Percentiles rank a stretch among this genome's conserved stretches.
Evolutionary conservation across 2,329 filamentous ascomycete genomes (phyloP).

Genomic region (Aspergillus sp.): DNA sequence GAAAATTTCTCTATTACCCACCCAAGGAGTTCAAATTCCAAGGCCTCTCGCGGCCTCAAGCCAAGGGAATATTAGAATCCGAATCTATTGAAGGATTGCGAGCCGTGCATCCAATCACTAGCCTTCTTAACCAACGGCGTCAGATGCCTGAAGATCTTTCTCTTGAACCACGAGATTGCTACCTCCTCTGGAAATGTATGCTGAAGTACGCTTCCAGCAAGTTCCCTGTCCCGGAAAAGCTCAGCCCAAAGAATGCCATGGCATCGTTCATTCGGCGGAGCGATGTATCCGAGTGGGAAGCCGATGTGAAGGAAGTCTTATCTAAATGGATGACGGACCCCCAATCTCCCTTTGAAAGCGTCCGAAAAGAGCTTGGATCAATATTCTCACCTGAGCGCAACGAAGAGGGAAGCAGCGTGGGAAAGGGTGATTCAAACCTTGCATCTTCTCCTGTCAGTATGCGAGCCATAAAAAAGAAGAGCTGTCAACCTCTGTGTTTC

Average conservation of each 20-base stretch:
- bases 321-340: conserved; percentile 55
- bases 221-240: conserved; percentile 40
- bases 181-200: conserved; percentile 63
- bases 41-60: conserved; percentile 38
- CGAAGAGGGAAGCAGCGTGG: background rate
- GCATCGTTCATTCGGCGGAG: conserved; percentile 57
- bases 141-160: conserved; percentile 63
- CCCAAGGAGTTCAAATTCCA: conserved; percentile 47
- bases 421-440: no score
- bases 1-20: conserved; percentile 66
- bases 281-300: conserved; percentile 64
- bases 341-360: conserved; percentile 48
- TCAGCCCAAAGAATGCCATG: conserved; percentile 36
- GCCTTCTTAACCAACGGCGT: conserved; percentile 57
- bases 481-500: conserved; percentile 47
- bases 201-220: conserved; percentile 48
- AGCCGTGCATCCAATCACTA: conserved; percentile 64
- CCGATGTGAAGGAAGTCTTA: conserved; percentile 55
- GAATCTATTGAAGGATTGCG: conserved; percentile 48
- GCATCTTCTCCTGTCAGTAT: background rate
- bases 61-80: conserved; percentile 37
- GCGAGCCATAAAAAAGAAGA: conserved; percentile 20
- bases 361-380: conserved; percentile 45
- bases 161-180: conserved; percentile 68
- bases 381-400: background rate